Percentiles rank a stretch among this genome's conserved stretches.
Evolutionary conservation across 2,329 filamentous ascomycete genomes (phyloP).

Genomic region (Curvularia lunata): DNA sequence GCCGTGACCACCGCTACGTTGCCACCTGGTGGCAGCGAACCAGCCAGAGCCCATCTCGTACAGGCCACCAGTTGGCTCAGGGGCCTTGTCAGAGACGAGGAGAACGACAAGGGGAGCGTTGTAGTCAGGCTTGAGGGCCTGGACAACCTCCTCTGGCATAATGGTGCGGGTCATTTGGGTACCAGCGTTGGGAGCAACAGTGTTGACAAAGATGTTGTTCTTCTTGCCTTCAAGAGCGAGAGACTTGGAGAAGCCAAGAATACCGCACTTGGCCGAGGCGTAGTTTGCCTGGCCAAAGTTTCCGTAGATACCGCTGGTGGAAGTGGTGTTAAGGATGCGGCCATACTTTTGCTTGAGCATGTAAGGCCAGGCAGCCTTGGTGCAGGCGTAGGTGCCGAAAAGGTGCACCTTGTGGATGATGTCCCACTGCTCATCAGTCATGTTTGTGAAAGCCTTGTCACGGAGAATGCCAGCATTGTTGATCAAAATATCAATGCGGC

Average conservation of each 20-base stretch:
- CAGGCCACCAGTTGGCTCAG: constrained; percentile 82
- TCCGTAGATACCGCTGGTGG: constrained; percentile 96
- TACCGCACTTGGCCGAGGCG: constrained; percentile 73
- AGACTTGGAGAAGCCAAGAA: constrained; percentile 92
- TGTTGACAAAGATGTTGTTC: constrained; percentile 98
- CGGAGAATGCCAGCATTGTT: constrained; percentile 98
- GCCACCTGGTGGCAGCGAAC: constrained; percentile 91
- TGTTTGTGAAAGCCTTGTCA: constrained; percentile 97
- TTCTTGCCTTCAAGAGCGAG: constrained; percentile 92
- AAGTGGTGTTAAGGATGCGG: constrained; percentile 94
- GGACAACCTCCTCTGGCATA: constrained; percentile 95
- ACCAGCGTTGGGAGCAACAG: constrained; percentile 95
- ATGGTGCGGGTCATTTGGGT: constrained; percentile 94
- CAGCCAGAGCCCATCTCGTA: constrained; percentile 97
- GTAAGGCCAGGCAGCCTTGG: constrained; percentile 96
- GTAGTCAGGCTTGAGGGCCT: constrained; percentile 99
- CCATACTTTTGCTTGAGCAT: constrained; percentile 99
- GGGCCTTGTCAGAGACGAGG: constrained; percentile 85
- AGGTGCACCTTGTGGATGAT: constrained; percentile 91
- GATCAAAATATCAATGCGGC: constrained; percentile 91
- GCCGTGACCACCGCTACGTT: constrained; percentile 84
- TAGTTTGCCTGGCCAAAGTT: constrained; percentile 99
- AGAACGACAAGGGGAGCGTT: constrained; percentile 91
- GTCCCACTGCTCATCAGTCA: constrained; percentile 94
- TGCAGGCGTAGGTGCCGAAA: constrained; percentile 92